phyloP scores from a whole-genome alignment of 495 filamentous ascomycete genomes.

The Neurospora sp. region DNA sequence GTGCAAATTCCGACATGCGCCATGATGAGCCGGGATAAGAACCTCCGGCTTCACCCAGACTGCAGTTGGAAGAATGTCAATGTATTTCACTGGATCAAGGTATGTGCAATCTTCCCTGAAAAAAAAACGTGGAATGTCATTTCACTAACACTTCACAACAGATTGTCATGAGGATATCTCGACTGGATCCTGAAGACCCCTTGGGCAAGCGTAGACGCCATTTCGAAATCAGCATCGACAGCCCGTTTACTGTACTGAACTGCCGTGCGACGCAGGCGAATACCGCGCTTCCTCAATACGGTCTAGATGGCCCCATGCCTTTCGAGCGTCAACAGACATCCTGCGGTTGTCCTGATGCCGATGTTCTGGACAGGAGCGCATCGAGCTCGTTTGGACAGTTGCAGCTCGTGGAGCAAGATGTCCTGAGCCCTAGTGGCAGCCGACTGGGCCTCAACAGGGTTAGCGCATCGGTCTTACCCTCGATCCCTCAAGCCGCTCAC shows the following conservation, averaged over 20 bases:
- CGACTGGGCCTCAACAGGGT: constrained; percentile 15
- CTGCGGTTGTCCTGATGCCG: constrained; percentile 72
- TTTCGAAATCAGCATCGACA: constrained; percentile 98
- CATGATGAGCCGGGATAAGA: constrained; percentile 72
- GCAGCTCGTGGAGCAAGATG: constrained; percentile 17
- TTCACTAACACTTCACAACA: constrained; percentile 29
- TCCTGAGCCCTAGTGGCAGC: constrained; percentile 2
- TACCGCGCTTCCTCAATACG: constrained; percentile 78
- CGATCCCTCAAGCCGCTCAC: constrained; percentile 21
- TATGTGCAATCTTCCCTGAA: constrained; percentile 28
- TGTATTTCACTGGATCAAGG: constrained; percentile 99
- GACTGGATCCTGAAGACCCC: constrained; percentile 70
- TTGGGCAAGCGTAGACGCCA: constrained; percentile 70
- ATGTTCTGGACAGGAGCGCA: constrained; percentile 31
- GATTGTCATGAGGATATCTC: constrained; percentile 95
- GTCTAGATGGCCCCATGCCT: constrained; percentile 41
- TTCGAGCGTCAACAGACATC: constrained; percentile 40
- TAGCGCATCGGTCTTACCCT: constrained; percentile 9
- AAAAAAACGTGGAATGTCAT: neutral
- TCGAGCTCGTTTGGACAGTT: constrained; percentile 20
- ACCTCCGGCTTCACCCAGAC: constrained; percentile 73
- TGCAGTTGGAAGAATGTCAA: constrained; percentile 95
- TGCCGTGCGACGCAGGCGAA: constrained; percentile 91
- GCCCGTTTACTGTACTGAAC: constrained; percentile 89
- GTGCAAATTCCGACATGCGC: constrained; percentile 91